Evolutionary conservation across 1,284 basidiomycete genomes (phyloP).

Genomic region (Moesziomyces globuligerus): DNA sequence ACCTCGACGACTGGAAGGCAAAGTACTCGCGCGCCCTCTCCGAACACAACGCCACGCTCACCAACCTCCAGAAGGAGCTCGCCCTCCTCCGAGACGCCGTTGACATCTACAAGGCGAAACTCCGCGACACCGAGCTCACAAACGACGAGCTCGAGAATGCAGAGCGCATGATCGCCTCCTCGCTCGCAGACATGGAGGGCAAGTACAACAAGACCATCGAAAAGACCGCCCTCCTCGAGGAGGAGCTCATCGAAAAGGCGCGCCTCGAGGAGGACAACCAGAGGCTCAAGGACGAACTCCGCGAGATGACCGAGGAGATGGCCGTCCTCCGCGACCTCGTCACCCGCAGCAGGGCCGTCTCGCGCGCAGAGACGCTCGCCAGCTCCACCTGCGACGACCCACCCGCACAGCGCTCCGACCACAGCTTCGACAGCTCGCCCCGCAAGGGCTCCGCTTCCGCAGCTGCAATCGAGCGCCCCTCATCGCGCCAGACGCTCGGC

Average conservation of each 20-base stretch:
- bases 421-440: constrained; percentile 41
- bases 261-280: constrained; percentile 90
- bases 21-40: constrained; percentile 61
- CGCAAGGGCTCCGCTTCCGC: constrained; percentile 12
- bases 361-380: constrained; percentile 21
- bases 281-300: constrained; percentile 87
- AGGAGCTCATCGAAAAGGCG: constrained; percentile 92
- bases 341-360: constrained; percentile 17
- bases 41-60: constrained; percentile 60
- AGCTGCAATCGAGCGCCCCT: constrained; percentile 20
- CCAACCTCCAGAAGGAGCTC: constrained; percentile 58
- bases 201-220: constrained; percentile 91
- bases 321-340: constrained; percentile 79
- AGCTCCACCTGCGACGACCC: constrained; percentile 37
- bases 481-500: constrained; percentile 21
- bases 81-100: constrained; percentile 53
- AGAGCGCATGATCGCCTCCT: constrained; percentile 81
- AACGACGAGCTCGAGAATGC: constrained; percentile 67
- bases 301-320: constrained; percentile 86
- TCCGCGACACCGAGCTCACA: constrained; percentile 65
- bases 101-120: constrained; percentile 62
- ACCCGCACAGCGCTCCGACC: constrained; percentile 12
- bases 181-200: constrained; percentile 87
- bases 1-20: constrained; percentile 64
- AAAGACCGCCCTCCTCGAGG: constrained; percentile 95